Evolutionary conservation across 2,329 filamentous ascomycete species (phyloP), one percentile per base, ranked within the genome.

Genomic region (Cladobotryum protrusum): DNA sequence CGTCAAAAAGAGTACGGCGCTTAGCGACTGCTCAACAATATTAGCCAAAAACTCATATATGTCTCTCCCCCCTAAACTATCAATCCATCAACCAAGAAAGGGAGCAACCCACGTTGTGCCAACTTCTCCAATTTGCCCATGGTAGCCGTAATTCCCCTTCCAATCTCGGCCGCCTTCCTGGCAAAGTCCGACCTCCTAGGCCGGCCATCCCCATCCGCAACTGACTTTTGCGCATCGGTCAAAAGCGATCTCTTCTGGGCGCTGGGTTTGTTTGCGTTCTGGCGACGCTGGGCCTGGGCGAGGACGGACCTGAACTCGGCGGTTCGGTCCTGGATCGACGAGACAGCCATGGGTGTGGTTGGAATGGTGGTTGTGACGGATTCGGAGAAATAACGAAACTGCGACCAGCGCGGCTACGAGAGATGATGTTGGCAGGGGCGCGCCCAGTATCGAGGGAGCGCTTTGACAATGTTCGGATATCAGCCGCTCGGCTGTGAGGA

Each of bases 71-170:
- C 8, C 17, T 1, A 13, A 6, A 12, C 5, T 15, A 49, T 14
- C 6, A 5, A 14, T 24, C 24, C n/a, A 36, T 18, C 24, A 29
- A n/a, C n/a, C n/a, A n/a, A n/a, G n/a, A n/a, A n/a, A 8, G 6
- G 24, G 24, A 9, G 4, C 3, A 29, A 73, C 81, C 63, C 69
- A 87, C 83, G 74, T 68, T 96, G 88, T 53, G 91, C 92, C 57
- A 99, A 74, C 68, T 95, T 89, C 72, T 97, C 89, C 61, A 99
- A 73, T 71, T 97, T 99, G 49, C 84, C 90, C 83, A 96, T 96
- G 7, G 93, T 97, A 50, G 81, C 86, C 12, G 86, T 87, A 57
- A 99, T 97, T 32, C 90, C 90, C 59, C 89, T 81, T 48, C 92
- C 93, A 62, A 99, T 96, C 59, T 93, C 87, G 39, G 89, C 89